A percentile compares a stretch with the other conserved stretches of the same genome.
These are phyloP conservation scores for Pyropia yezoensis DNA, from an alignment of 23 red algal species.

Conservation along the genomic window DNA sequence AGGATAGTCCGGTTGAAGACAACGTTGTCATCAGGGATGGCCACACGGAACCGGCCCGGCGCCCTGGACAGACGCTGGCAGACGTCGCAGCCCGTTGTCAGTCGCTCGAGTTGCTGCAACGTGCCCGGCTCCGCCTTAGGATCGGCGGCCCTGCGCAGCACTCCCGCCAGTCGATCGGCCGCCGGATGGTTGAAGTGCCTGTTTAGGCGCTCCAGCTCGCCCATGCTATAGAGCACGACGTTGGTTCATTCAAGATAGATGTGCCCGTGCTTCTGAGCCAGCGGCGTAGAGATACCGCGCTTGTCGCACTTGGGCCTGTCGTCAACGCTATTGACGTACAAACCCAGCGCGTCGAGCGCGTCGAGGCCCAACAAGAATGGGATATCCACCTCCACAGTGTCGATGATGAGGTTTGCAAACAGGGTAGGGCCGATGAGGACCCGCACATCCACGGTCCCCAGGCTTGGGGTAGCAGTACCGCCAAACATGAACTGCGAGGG, in stretches of 20 bases:
- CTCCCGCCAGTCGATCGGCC: neutral
- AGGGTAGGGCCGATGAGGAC: neutral
- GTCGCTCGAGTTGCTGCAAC: constrained; percentile 1
- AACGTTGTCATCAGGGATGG: neutral
- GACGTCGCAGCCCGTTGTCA: constrained; percentile 2
- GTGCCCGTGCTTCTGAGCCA: neutral
- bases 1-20: too few relatives aligned
- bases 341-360: neutral
- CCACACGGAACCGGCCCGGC: constrained; percentile 8
- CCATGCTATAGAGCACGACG: neutral
- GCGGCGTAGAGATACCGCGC: neutral
- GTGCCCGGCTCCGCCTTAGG: neutral
- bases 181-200: constrained; percentile 1
- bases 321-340: neutral
- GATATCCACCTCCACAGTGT: constrained; percentile 11
- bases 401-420: neutral
- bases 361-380: constrained; percentile 10
- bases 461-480: neutral
- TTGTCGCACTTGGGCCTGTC: neutral
- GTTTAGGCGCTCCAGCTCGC: constrained; percentile 2
- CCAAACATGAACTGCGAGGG: neutral
- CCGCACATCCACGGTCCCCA: constrained; percentile 2
- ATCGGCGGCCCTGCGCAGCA: neutral
- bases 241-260: constrained; percentile 2
- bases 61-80: constrained; percentile 1